These are phyloP conservation scores for Beauveria brongniartii DNA, from an alignment of 2,329 filamentous ascomycete genomes.

Conservation along the genomic window DNA sequence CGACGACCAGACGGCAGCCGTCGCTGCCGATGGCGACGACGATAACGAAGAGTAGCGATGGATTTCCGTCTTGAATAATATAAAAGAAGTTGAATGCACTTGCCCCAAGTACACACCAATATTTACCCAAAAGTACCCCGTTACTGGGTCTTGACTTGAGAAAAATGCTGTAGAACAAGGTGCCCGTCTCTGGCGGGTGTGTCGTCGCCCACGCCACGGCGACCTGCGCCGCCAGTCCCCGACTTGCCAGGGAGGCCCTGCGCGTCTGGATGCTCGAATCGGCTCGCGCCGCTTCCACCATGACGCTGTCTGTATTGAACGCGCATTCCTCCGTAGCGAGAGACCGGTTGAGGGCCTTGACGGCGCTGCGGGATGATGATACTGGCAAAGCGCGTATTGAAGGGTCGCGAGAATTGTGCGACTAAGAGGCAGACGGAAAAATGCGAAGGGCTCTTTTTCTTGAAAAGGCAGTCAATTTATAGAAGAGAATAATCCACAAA, in stretches of 20 bases:
- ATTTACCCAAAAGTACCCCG: no score
- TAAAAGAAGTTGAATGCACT: background rate
- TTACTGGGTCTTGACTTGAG: no score
- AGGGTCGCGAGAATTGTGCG: background rate
- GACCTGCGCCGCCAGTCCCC: background rate
- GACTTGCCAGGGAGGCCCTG: background rate
- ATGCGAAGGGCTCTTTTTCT: no score
- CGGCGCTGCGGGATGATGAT: background rate
- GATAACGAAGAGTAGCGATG: background rate
- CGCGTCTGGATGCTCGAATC: constrained; percentile 3
- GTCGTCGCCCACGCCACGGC: background rate
- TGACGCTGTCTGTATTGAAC: background rate
- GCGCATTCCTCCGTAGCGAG: background rate
- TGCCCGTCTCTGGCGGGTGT: background rate
- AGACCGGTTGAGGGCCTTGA: background rate
- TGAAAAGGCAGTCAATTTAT: no score
- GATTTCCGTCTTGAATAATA: background rate
- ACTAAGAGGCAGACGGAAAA: no score
- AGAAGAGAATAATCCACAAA: no score
- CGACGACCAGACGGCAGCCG: constrained; percentile 19
- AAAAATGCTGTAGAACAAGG: constrained; percentile 2
- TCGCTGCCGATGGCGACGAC: background rate
- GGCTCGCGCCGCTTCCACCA: background rate
- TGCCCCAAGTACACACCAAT: background rate
- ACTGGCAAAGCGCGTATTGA: background rate